Evolutionary conservation across 352 stramenopile genomes (phyloP), one percentile per base, ranked within the genome.

Genomic region (Pythium pyrilobum): DNA sequence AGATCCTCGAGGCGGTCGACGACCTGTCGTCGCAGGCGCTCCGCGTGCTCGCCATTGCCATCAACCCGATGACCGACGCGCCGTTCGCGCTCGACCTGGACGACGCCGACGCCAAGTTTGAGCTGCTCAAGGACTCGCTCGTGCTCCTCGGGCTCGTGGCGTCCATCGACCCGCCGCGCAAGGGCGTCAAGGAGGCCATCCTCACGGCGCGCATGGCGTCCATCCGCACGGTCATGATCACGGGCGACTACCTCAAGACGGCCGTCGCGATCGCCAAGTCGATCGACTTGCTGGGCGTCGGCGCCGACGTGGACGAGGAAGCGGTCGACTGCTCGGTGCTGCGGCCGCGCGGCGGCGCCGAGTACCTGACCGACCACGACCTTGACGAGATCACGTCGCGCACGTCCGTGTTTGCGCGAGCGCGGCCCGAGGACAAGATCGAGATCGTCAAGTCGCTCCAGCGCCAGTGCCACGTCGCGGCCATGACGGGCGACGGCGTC

Each of bases 401-500:
- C 4, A 56, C 47, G 15, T 43, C 61, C 0, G 85, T 98, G 8
- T 97, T 97, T 61, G 96, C 96, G 58, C 75, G 89, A 23, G 89
- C 92, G 20, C 78, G 77, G 48, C 90, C 92, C 1, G 56, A 67
- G 21, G 36, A 64, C 10, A 64, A 64, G 39, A 53, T 69, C 25
- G 50, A 52, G 34, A 90, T 98, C 62, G 90, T 98, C 16, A 69
- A 80, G 23, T 92, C 87, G 34, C 67, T 97, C 6, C 87, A 97
- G 64, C 66, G 74, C 21, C 65, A 74, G 33, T 67, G 71, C n/a
- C 51, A 65, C 31, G 57, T 77, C 9, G 86, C 97, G 37, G 93
- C 92, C 20, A 97, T 96, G 21, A 98, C 92, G 12, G 93, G 93
- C 27, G 93, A 98, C 69, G 95, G 95, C 36, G 97, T 95, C 1